These are phyloP conservation scores for Ciborinia camelliae DNA, from an alignment of 2,329 filamentous ascomycete genomes.

Conservation along the genomic window DNA sequence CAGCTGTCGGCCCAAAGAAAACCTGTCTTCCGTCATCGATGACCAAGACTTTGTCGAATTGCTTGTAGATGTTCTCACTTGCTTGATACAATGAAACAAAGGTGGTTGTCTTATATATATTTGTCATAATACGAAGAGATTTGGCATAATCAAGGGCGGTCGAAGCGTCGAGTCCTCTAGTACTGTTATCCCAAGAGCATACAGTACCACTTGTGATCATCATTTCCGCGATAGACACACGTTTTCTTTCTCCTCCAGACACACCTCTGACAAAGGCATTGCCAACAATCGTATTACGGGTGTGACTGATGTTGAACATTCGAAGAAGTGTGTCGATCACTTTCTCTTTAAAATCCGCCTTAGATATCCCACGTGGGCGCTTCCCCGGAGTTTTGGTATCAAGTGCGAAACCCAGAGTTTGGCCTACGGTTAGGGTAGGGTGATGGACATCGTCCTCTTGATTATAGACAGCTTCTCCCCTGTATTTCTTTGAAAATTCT, in stretches of 20 bases:
- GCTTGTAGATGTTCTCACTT: slow-evolving; percentile 64
- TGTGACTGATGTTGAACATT: slow-evolving; percentile 95
- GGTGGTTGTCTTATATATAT: slow-evolving; percentile 68
- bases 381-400: slow-evolving; percentile 83
- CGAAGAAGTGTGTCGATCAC: slow-evolving; percentile 73
- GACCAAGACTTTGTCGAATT: slow-evolving; percentile 78
- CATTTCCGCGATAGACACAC: slow-evolving; percentile 75
- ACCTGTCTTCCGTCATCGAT: slow-evolving; percentile 70
- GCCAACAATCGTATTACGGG: slow-evolving; percentile 78
- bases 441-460: slow-evolving; percentile 84
- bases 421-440: slow-evolving; percentile 77
- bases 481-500: slow-evolving; percentile 67
- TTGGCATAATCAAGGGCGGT: slow-evolving; percentile 76
- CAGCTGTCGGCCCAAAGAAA: slow-evolving; percentile 58
- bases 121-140: slow-evolving; percentile 68
- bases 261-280: slow-evolving; percentile 72
- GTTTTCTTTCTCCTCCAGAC: slow-evolving; percentile 71
- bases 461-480: slow-evolving; percentile 82
- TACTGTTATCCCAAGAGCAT: slow-evolving; percentile 77
- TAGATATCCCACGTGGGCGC: slow-evolving; percentile 68
- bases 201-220: slow-evolving; percentile 70
- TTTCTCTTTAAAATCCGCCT: slow-evolving; percentile 70
- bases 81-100: slow-evolving; percentile 68
- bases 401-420: slow-evolving; percentile 81
- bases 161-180: slow-evolving; percentile 73